These are phyloP conservation scores for Lentinula guzmanii DNA, from an alignment of 768 basidiomycete genomes.

Conservation along the genomic window DNA sequence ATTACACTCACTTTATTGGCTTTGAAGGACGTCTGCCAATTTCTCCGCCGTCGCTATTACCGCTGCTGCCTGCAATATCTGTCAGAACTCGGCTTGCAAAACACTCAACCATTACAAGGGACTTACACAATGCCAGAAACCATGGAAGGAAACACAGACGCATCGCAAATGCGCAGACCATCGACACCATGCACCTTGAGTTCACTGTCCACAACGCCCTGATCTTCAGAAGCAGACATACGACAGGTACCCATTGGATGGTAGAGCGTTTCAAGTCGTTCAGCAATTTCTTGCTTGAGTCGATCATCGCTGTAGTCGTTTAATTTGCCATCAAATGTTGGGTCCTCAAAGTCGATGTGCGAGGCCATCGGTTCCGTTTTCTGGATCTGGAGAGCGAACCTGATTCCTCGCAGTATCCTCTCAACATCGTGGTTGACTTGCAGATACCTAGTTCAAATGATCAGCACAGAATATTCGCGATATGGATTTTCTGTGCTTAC, in stretches of 20 bases:
- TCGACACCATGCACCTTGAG: slow-evolving; percentile 38
- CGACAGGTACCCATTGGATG: slow-evolving; percentile 40
- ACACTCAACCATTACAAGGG: slow-evolving; percentile 19
- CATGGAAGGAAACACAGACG: slow-evolving; percentile 33
- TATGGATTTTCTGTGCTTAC: slow-evolving; percentile 14
- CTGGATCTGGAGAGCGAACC: slow-evolving; percentile 27
- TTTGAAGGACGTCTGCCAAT: slow-evolving; percentile 25
- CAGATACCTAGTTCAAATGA: slow-evolving; percentile 25
- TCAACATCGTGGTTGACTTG: slow-evolving; percentile 29
- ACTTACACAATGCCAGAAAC: slow-evolving; percentile 33
- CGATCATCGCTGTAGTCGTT: slow-evolving; percentile 30
- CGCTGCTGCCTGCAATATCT: slow-evolving; percentile 17
- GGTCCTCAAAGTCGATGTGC: slow-evolving; percentile 24
- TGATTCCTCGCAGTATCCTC: slow-evolving; percentile 31
- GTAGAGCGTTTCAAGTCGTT: slow-evolving; percentile 39
- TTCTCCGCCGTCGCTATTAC: slow-evolving; percentile 27
- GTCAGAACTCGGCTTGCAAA: neutral
- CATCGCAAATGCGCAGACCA: slow-evolving; percentile 36
- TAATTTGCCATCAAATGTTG: slow-evolving; percentile 29
- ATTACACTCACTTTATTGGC: no score
- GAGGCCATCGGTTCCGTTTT: slow-evolving; percentile 27
- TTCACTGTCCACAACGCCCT: slow-evolving; percentile 39
- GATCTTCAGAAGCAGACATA: slow-evolving; percentile 33
- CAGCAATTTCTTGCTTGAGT: slow-evolving; percentile 29
- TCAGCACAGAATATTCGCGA: neutral